phyloP scores from a whole-genome alignment of 2,329 filamentous ascomycete genomes.

The Penicillium polonicum region DNA sequence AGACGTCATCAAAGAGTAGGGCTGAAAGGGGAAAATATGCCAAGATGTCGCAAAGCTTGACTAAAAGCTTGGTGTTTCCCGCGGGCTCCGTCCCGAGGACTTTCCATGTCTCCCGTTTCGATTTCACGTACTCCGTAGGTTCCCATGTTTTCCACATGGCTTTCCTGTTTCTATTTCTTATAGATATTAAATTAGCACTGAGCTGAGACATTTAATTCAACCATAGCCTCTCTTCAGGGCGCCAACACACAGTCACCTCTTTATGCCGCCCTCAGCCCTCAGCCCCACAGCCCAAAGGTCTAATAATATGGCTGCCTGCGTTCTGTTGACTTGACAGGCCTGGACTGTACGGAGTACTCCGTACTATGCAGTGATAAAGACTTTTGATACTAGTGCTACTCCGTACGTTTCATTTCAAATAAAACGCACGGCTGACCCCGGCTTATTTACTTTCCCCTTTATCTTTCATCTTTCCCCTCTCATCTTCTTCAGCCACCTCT shows the following conservation, averaged over 20 bases:
- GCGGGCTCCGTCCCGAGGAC: too few relatives aligned
- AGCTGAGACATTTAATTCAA: too few relatives aligned
- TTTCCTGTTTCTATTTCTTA: background rate
- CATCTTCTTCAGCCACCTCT: background rate
- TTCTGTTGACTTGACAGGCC: background rate
- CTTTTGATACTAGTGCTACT: background rate
- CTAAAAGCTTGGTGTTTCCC: slow-evolving; percentile 6
- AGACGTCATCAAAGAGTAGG: background rate
- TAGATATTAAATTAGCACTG: too few relatives aligned
- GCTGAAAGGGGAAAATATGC: slow-evolving; percentile 3
- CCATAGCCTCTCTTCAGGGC: background rate
- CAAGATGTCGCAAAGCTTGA: slow-evolving; percentile 10
- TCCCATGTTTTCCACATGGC: background rate
- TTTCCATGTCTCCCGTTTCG: too few relatives aligned
- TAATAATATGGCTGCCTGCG: slow-evolving; percentile 2
- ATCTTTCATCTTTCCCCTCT: background rate
- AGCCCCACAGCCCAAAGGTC: slow-evolving; percentile 4
- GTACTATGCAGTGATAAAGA: background rate
- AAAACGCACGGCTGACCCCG: background rate
- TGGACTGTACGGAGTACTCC: background rate
- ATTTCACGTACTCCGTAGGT: background rate
- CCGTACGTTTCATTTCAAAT: background rate
- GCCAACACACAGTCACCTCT: background rate
- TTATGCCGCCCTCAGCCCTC: slow-evolving; percentile 1
- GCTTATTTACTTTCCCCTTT: background rate